Evolutionary conservation across 129 eudicot genomes (phyloP), one percentile per base, ranked within the genome.

Genomic region (Pseudognaphalium luteoalbum): DNA sequence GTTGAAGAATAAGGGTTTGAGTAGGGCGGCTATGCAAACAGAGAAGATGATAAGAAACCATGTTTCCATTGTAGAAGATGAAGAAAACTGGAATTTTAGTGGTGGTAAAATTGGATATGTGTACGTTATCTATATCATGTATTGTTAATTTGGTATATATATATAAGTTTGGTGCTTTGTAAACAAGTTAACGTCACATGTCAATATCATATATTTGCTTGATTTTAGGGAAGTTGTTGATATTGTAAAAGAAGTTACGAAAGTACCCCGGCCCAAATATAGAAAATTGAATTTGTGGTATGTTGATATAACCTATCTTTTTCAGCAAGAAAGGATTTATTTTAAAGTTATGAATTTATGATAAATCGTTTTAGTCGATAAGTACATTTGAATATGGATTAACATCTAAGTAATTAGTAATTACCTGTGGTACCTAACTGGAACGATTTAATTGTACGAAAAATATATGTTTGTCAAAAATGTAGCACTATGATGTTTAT

Each of bases 21-120:
- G 34, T 2, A 85, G 42, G 64, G 62, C 75, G 9, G 85, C 30
- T 77, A 79, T 30, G 81, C 82, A 81, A 66, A 86, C 63, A 17
- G 88, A 68, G 35, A 77, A 9, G 62, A 84, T 5, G 70, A 84
- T 4, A 64, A 84, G 1, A 62, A 83, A 83, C 84, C 86, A 80
- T 6, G 74, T 17, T 15, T 86, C 87, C 90, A 83, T 84, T 4
- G 34, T 44, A 2, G 25, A 14, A 4, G 25, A 8, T 8, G 47
- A 28, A 22, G 25, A 0, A 21, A 29, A 7, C 3, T 14, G 22
- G 0, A 21, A 44, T 5, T 9, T 47, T 66, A 29, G 56, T 37
- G 37, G 1, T 22, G 41, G 59, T 6, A 2, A 44, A 11, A 10
- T 44, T 44, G 1, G 25, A 28, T 14, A n/a, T 39, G 14, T 59